phyloP scores from a whole-genome alignment of 2,329 filamentous ascomycete species.

The Fusarium sulawesiense region DNA sequence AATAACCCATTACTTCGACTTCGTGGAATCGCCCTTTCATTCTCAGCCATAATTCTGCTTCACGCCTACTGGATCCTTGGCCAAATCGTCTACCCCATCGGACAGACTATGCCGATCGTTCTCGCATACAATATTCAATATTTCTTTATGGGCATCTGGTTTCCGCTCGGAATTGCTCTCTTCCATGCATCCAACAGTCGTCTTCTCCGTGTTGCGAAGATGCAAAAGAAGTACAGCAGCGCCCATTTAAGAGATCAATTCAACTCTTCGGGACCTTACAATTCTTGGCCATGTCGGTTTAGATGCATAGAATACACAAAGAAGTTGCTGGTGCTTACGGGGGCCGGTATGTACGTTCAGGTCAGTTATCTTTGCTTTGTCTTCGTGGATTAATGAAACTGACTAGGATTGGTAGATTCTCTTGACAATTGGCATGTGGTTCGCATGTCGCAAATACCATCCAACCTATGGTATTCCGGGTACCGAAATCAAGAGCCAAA shows the following conservation, averaged over 20 bases:
- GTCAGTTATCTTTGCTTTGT: slow-evolving; percentile 50
- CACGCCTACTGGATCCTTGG: slow-evolving; percentile 57
- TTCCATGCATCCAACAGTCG: slow-evolving; percentile 73
- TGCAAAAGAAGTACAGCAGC: slow-evolving; percentile 54
- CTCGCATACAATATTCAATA: slow-evolving; percentile 58
- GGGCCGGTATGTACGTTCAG: slow-evolving; percentile 65
- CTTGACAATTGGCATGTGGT: slow-evolving; percentile 67
- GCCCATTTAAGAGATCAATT: not conserved
- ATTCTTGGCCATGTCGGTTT: slow-evolving; percentile 42
- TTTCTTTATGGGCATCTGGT: slow-evolving; percentile 73
- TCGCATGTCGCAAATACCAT: slow-evolving; percentile 74
- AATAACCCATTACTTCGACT: slow-evolving; percentile 53
- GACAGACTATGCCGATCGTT: slow-evolving; percentile 56
- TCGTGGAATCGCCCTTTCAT: slow-evolving; percentile 54
- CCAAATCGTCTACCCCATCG: slow-evolving; percentile 53
- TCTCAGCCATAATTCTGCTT: slow-evolving; percentile 54
- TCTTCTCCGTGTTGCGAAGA: slow-evolving; percentile 67
- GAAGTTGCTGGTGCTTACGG: slow-evolving; percentile 61
- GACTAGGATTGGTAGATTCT: slow-evolving; percentile 57
- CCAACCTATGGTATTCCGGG: slow-evolving; percentile 68
- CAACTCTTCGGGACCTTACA: not conserved
- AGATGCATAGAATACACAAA: slow-evolving; percentile 54
- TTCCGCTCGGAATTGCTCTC: slow-evolving; percentile 72
- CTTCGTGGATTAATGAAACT: too few relatives aligned
- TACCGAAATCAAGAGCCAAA: slow-evolving; percentile 55